These are phyloP conservation scores for Yamadazyma blattariae DNA, from an alignment of 1,139 yeast species.

Conservation along the genomic window DNA sequence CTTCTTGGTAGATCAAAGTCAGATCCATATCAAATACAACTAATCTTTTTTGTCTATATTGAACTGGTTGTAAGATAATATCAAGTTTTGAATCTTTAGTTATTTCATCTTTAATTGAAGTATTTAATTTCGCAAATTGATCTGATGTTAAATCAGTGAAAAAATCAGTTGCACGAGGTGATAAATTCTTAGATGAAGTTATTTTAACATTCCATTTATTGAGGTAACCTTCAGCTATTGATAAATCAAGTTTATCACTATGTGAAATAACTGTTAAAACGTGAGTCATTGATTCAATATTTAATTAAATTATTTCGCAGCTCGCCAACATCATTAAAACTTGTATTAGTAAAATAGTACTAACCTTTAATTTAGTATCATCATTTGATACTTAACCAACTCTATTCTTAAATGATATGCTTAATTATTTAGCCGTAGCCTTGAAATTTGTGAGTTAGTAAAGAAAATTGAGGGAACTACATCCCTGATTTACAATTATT, in stretches of 20 bases:
- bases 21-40: conserved; percentile 98
- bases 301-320: too few species aligned
- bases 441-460: too few species aligned
- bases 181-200: conserved; percentile 7
- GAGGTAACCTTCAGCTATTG: neutral
- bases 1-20: conserved; percentile 93
- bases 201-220: conserved; percentile 1
- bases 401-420: too few species aligned
- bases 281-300: too few species aligned
- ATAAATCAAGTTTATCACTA: conserved; percentile 5
- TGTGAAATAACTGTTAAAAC: conserved; percentile 21
- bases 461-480: too few species aligned
- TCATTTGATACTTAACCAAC: too few species aligned
- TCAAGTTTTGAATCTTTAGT: conserved; percentile 22
- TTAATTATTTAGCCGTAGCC: too few species aligned
- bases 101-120: conserved; percentile 12
- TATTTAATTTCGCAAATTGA: conserved; percentile 5
- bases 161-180: conserved; percentile 21
- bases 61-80: conserved; percentile 30
- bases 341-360: too few species aligned
- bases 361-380: too few species aligned
- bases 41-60: conserved; percentile 51
- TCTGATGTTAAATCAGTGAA: conserved; percentile 7
- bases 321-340: too few species aligned
- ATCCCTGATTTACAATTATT: too few species aligned